Conservation (phyloP, 1,284 basidiomycete genomes). For the Marasmius oreades region DNA sequence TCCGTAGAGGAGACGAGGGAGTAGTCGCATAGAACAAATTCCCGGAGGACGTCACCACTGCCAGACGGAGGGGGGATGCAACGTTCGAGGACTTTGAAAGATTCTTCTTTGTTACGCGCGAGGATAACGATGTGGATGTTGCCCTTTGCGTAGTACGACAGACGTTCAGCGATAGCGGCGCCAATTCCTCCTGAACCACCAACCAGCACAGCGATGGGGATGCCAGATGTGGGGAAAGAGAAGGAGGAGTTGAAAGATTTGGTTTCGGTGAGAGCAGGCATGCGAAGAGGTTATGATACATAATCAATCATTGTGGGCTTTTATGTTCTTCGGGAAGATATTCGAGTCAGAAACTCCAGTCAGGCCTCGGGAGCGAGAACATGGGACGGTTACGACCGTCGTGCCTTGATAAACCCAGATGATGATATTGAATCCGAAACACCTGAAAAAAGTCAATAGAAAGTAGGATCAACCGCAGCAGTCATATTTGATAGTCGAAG, state of each 20-base stretch:
- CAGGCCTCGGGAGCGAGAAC: too few species aligned
- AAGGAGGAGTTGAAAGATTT: constrained; percentile 6
- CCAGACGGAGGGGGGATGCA: background rate
- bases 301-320: too few species aligned
- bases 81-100: background rate
- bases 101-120: background rate
- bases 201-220: constrained; percentile 9
- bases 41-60: background rate
- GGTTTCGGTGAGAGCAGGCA: constrained; percentile 3
- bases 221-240: background rate
- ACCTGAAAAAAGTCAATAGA: too few species aligned
- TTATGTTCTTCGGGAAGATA: too few species aligned
- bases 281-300: too few species aligned
- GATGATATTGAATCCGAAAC: too few species aligned
- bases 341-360: too few species aligned
- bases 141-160: constrained; percentile 3
- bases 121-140: constrained; percentile 6
- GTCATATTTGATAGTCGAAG: too few species aligned
- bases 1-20: background rate
- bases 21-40: constrained; percentile 7
- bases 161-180: background rate
- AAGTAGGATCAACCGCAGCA: too few species aligned
- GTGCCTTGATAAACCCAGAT: too few species aligned
- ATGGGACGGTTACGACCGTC: too few species aligned
- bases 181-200: constrained; percentile 11